Evolutionary conservation across 2,329 filamentous ascomycete species (phyloP).

Genomic region (Xylaria arbuscula): DNA sequence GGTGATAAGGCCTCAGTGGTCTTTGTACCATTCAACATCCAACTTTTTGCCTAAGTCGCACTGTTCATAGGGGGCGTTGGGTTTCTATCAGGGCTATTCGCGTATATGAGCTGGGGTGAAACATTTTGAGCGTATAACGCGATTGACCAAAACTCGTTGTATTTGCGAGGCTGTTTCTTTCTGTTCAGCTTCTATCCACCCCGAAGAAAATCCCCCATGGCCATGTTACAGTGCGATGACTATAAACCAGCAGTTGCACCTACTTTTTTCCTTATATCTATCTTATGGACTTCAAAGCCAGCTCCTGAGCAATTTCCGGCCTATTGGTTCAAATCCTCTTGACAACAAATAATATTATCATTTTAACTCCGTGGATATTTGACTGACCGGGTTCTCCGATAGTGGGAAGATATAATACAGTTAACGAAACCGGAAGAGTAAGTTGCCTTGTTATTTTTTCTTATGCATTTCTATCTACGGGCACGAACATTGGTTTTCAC

Average conservation of each 20-base stretch:
- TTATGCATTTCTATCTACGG: not conserved
- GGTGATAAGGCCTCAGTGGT: not conserved
- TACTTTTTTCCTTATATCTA: not conserved
- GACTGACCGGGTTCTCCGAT: not conserved
- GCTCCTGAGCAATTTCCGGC: not conserved
- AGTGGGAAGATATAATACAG: conserved; percentile 86
- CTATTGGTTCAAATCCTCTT: not conserved
- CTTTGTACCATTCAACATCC: not conserved
- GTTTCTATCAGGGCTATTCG: not conserved
- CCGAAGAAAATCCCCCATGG: no score
- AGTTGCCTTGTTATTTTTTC: not conserved
- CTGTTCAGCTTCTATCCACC: not conserved
- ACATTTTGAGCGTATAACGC: not conserved
- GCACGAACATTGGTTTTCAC: not conserved
- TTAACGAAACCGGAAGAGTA: conserved; percentile 79
- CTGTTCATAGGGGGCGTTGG: not conserved
- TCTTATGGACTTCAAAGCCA: not conserved
- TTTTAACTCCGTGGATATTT: not conserved
- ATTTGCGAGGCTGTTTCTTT: not conserved
- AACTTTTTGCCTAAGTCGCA: not conserved
- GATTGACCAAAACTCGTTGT: not conserved
- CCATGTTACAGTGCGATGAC: not conserved
- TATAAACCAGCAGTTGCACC: not conserved
- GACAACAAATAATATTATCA: not conserved
- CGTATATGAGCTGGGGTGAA: not conserved